Base-by-base conservation (phyloP, 768 basidiomycete species). In the Lactarius evosmus region DNA sequence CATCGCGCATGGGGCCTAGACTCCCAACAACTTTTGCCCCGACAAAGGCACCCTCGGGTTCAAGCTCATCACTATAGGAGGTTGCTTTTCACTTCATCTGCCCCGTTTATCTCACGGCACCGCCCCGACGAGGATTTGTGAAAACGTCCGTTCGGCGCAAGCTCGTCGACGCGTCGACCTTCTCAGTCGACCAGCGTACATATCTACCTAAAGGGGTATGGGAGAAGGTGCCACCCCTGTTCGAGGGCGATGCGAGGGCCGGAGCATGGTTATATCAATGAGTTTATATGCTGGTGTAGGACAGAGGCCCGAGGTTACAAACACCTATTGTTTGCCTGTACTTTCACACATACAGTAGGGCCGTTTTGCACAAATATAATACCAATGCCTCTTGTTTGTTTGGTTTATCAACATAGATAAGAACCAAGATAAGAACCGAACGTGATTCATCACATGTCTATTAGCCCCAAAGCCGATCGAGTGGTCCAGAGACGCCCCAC, bases 81-180 rank as follows among this genome's bases (percentile, higher is more conserved):
- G 22, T 56, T 86, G 74, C 12, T 29, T 46, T 32, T 44, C 33
- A 25, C 53, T 34, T 30, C 25, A 8, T 56, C 33, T 46, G n/a
- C 9, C 32, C 36, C 14, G 16, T 5, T 2, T 58, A 38, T 32
- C 62, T 27, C 17, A 6, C 12, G 22, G 22, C n/a, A 29, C 27
- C 25, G 8, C 33, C 19, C 57, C 69, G 41, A 59, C 60, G 17
- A 58, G 17, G 52, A 27, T 49, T 54, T 36, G 16, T 66, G 56
- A 61, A 80, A 88, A 91, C 86, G 67, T 95, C 95, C 0, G 93
- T 98, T n/a, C 89, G 94, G 67, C 91, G 85, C 67, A 93, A 85
- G 63, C 82, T 98, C 49, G 75, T 97, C 50, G 86, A 95, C 60
- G 63, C 74, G 7, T 72, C 72, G 2, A 71, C 98, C 44, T 71